Percentiles rank a stretch among this genome's conserved stretches.
Conservation (phyloP, 1,139 yeast species). For the Sugiyamaella xylanicola region DNA sequence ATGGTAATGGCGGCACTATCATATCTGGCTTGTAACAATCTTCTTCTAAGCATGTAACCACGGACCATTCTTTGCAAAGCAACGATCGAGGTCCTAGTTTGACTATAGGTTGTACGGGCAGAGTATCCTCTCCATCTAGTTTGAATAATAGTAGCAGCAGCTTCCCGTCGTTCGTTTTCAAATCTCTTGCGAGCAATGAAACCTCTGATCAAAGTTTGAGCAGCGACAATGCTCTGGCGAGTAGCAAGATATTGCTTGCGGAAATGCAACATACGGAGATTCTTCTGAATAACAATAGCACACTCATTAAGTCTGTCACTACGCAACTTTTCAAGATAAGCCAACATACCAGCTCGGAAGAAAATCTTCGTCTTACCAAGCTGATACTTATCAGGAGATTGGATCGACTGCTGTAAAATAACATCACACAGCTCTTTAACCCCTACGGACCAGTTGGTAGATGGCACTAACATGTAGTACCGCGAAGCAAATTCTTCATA, state of each 20-base stretch:
- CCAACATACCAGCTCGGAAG: slow-evolving; percentile 92
- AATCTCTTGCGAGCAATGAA: slow-evolving; percentile 58
- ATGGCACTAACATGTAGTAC: slow-evolving; percentile 78
- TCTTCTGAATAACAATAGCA: slow-evolving; percentile 85
- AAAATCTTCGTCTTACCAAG: slow-evolving; percentile 81
- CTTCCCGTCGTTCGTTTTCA: slow-evolving; percentile 57
- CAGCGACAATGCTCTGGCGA: slow-evolving; percentile 54
- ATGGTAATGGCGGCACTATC: slow-evolving; percentile 66
- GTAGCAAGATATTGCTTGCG: slow-evolving; percentile 63
- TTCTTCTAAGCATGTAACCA: slow-evolving; percentile 61
- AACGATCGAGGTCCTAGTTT: slow-evolving; percentile 54
- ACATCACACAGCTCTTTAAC: slow-evolving; percentile 66
- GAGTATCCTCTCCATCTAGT: slow-evolving; percentile 67
- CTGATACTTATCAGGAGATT: slow-evolving; percentile 68
- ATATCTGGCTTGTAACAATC: slow-evolving; percentile 51
- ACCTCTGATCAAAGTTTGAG: slow-evolving; percentile 71
- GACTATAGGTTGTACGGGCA: slow-evolving; percentile 52
- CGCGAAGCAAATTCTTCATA: slow-evolving; percentile 91
- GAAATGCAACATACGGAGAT: slow-evolving; percentile 66
- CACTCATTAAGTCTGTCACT: slow-evolving; percentile 73
- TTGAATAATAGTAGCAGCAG: slow-evolving; percentile 75
- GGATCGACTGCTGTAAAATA: slow-evolving; percentile 66
- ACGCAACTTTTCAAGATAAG: slow-evolving; percentile 82
- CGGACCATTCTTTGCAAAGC: slow-evolving; percentile 69
- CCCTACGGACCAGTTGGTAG: slow-evolving; percentile 61